Base-by-base conservation (phyloP, 345 rosid species). In the Diplotaxis tenuifolia region DNA sequence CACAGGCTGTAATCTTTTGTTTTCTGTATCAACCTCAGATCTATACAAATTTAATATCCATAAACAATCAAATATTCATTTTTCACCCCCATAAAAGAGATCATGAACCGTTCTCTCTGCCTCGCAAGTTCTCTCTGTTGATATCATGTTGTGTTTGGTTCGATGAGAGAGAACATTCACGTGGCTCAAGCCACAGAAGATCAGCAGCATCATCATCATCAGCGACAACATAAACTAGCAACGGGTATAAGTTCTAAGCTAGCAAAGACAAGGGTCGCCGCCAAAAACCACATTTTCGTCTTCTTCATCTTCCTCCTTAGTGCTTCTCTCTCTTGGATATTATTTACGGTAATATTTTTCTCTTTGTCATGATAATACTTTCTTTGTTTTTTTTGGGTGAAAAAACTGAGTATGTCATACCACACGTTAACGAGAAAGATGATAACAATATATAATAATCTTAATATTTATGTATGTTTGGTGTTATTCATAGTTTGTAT, bases 281-380 rank as follows among this genome's bases (percentile, higher is more conserved):
- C 78, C 62, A 74, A 82, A 22, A 12, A 73, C 42, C 61, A 49
- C 49, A 15, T 82, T 11, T 21, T 77, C 55, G 70, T 84, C 63
- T 67, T 70, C 79, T 29, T 67, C 68, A n/a, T 78, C 77, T 31
- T 83, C 65, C 5, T 80, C 45, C 42, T 65, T 22, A 82, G 78
- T 42, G 75, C 75, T 68, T 62, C 80, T 25, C 16, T 80, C 63
- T 63, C 67, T 40, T 82, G 74, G 80, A 58, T 61, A 31, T 28
- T 28, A 5, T 67, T 76, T 55, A 2, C 74, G 77, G 88, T 81
- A 80, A 22, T 55, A 23, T 23, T 22, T 54, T 22, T 50, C 23
- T 50, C 55, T 52, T 19, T 52, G 6, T 19, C 25, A 50, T 50
- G 55, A 50, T 50, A 50, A 18, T 16, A 50, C 23, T 50, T 19